Percentiles rank a stretch among this genome's conserved stretches.
These are phyloP conservation scores for Diaporthe sp. DNA, from an alignment of 2,329 filamentous ascomycete genomes.

Conservation along the genomic window DNA sequence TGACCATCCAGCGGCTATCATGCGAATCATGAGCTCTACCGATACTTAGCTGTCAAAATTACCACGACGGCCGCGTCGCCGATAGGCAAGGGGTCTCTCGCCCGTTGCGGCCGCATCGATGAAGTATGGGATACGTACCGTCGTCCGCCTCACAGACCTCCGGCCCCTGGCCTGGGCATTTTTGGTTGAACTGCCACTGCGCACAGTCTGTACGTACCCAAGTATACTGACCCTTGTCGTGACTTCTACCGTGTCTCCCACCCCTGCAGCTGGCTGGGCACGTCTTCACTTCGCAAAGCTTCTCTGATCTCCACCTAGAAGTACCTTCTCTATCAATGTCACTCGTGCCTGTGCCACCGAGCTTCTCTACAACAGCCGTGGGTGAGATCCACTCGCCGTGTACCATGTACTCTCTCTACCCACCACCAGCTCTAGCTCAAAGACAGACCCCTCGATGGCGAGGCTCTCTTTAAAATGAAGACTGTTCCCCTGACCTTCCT, in stretches of 20 bases:
- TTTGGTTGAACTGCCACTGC: slow-evolving; percentile 3
- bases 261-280: slow-evolving; percentile 28
- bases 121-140: slow-evolving; percentile 8
- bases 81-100: slow-evolving; percentile 14
- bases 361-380: slow-evolving; percentile 31
- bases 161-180: neutral
- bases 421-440: slow-evolving; percentile 33
- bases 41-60: slow-evolving; percentile 23
- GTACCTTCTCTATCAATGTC: slow-evolving; percentile 18
- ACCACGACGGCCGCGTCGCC: slow-evolving; percentile 13
- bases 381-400: neutral
- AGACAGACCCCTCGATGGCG: slow-evolving; percentile 34
- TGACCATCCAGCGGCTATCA: slow-evolving; percentile 31
- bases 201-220: slow-evolving; percentile 9
- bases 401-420: slow-evolving; percentile 20
- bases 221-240: slow-evolving; percentile 18
- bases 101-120: slow-evolving; percentile 15
- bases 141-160: slow-evolving; percentile 15
- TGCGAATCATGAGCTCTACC: slow-evolving; percentile 34
- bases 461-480: slow-evolving; percentile 37
- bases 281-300: slow-evolving; percentile 21
- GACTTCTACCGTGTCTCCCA: slow-evolving; percentile 21
- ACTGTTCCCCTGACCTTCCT: slow-evolving; percentile 31
- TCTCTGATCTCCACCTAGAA: slow-evolving; percentile 24
- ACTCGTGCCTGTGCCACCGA: slow-evolving; percentile 21